Conservation (phyloP, 305 asterid species). For the Fraxinus nigra region DNA sequence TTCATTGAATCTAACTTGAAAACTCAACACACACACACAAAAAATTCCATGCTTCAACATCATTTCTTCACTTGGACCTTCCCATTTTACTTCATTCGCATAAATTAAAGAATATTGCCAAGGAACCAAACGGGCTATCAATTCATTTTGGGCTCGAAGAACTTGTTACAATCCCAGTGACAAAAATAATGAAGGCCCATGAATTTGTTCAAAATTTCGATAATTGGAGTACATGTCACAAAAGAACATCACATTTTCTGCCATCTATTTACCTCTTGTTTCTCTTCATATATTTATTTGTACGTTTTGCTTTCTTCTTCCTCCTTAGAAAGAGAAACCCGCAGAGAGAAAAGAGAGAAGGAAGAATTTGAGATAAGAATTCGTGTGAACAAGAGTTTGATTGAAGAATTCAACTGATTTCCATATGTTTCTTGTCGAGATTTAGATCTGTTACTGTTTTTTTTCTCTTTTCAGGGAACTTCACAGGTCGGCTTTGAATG, state of each 20-base stretch:
- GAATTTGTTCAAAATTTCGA: slow-evolving; percentile 2
- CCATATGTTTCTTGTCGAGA: not conserved
- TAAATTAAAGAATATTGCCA: not conserved
- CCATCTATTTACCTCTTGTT: slow-evolving; percentile 25
- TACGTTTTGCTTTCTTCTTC: slow-evolving; percentile 15
- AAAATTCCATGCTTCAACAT: not conserved
- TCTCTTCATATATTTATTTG: not conserved
- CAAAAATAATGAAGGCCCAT: not conserved
- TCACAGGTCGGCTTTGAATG: slow-evolving; percentile 20
- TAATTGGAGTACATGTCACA: not conserved
- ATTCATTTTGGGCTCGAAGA: not conserved
- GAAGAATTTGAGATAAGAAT: not conserved
- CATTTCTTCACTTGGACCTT: not conserved
- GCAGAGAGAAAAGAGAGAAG: not conserved
- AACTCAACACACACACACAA: not conserved
- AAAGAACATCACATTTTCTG: not conserved
- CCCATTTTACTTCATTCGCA: not conserved
- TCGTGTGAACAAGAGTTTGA: not conserved
- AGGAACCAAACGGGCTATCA: not conserved
- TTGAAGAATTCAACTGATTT: slow-evolving; percentile 23
- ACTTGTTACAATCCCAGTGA: not conserved
- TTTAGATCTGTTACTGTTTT: slow-evolving; percentile 38
- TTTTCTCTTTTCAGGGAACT: slow-evolving; percentile 17
- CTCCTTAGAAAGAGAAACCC: slow-evolving; percentile 19
- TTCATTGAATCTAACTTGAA: not conserved